phyloP scores from a whole-genome alignment of 495 filamentous ascomycete species.

The Hypoxylon fuscum region DNA sequence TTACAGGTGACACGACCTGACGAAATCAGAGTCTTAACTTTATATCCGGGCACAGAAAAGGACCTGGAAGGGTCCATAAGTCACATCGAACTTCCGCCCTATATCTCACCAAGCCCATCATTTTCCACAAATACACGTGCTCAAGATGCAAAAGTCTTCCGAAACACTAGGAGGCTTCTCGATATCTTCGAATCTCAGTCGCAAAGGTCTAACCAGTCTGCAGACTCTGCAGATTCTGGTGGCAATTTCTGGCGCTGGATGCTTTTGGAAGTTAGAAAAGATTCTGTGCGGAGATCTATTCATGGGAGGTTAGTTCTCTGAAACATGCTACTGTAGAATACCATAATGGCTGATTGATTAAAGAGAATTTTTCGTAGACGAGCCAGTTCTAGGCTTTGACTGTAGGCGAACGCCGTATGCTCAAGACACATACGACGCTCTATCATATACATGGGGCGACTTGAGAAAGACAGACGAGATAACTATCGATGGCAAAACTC shows the following conservation, averaged over 20 bases:
- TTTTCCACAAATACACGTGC: background rate
- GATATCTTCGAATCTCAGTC: constrained; percentile 19
- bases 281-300: constrained; percentile 5
- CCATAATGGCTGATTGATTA: background rate
- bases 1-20: constrained; percentile 8
- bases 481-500: constrained; percentile 10
- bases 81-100: constrained; percentile 5
- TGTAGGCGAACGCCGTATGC: constrained; percentile 10
- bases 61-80: constrained; percentile 14
- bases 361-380: constrained; percentile 17
- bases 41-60: constrained; percentile 5
- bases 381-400: constrained; percentile 10
- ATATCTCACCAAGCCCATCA: constrained; percentile 3
- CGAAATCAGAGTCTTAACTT: constrained; percentile 17
- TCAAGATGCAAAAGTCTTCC: constrained; percentile 1
- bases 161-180: constrained; percentile 18
- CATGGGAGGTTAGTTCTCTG: constrained; percentile 7
- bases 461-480: constrained; percentile 26
- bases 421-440: constrained; percentile 17
- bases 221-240: constrained; percentile 5
- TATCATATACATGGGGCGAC: constrained; percentile 42
- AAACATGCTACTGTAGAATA: background rate
- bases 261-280: constrained; percentile 10
- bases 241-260: constrained; percentile 14
- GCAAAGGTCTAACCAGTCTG: background rate